phyloP scores from a whole-genome alignment of 192 early-diverging fungal species.

The Coemansia sp. region DNA sequence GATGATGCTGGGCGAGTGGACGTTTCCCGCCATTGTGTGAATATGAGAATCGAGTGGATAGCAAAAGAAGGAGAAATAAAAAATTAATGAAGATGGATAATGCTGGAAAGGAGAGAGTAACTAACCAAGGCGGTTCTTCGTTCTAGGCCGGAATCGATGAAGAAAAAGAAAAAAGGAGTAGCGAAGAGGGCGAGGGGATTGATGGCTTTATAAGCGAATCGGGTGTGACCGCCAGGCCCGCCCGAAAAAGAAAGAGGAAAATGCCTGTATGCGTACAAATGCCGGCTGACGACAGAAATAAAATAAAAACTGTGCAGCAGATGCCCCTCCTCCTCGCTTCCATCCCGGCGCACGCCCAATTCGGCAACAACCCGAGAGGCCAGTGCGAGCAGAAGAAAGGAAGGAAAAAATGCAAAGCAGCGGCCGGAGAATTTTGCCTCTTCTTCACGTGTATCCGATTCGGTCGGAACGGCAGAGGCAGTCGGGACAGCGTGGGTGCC shows the following conservation, averaged over 20 bases:
- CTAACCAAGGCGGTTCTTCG: too few relatives aligned
- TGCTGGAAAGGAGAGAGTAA: background rate
- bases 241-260: background rate
- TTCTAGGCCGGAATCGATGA: too few relatives aligned
- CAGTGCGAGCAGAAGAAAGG: too few relatives aligned
- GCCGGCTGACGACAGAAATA: too few relatives aligned
- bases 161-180: too few relatives aligned
- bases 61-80: slow-evolving; percentile 1
- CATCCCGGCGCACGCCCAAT: too few relatives aligned
- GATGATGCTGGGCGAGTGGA: slow-evolving; percentile 54
- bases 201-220: background rate
- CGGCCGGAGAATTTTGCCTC: background rate
- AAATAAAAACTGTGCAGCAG: too few relatives aligned
- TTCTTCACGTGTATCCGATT: too few relatives aligned
- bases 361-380: too few relatives aligned
- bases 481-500: background rate
- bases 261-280: background rate
- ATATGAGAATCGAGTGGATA: background rate
- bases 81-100: background rate
- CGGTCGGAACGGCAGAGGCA: slow-evolving; percentile 3
- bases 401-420: too few relatives aligned
- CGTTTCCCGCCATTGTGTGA: slow-evolving; percentile 31
- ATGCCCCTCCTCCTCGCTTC: too few relatives aligned
- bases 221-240: too few relatives aligned
- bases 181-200: background rate